Percentiles rank a stretch among this genome's conserved stretches.
Evolutionary conservation across 345 rosid species (phyloP).

Genomic region (Eucalyptus decipiens): DNA sequence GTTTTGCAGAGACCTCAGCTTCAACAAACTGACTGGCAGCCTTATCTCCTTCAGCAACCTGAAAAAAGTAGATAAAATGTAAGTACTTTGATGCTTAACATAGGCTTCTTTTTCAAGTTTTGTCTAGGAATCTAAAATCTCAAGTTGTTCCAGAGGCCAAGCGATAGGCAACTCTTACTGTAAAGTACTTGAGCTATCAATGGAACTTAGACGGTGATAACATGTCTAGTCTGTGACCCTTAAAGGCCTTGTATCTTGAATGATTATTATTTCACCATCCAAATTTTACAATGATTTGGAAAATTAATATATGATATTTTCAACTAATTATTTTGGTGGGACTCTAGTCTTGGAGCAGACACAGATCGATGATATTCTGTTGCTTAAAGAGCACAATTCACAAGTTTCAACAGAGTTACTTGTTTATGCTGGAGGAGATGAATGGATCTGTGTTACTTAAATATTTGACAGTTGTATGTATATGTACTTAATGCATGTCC

Average conservation of each 20-base stretch:
- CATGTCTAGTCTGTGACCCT: background rate
- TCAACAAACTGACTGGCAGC: no score
- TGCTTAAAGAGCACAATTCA: background rate
- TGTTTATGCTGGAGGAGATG: background rate
- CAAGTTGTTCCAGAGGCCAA: no score
- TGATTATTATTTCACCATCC: background rate
- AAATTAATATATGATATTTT: background rate
- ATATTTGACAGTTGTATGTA: background rate
- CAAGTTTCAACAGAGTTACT: background rate
- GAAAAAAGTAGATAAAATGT: accelerated
- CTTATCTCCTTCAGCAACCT: no score
- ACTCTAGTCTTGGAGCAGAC: background rate
- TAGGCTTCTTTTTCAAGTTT: no score
- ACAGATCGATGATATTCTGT: background rate
- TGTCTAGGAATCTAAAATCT: no score
- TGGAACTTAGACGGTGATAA: background rate
- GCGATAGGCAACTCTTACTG: background rate
- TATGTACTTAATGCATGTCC: background rate
- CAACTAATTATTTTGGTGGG: background rate
- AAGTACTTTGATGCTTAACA: no score
- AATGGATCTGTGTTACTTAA: background rate
- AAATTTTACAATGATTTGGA: background rate
- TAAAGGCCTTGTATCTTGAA: background rate
- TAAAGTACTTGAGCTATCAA: background rate
- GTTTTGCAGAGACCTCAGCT: no score